Percentiles rank a stretch among this genome's conserved stretches.
These are phyloP conservation scores for Zymoseptoria brevis DNA, from an alignment of 2,329 filamentous ascomycete species.

Conservation along the genomic window DNA sequence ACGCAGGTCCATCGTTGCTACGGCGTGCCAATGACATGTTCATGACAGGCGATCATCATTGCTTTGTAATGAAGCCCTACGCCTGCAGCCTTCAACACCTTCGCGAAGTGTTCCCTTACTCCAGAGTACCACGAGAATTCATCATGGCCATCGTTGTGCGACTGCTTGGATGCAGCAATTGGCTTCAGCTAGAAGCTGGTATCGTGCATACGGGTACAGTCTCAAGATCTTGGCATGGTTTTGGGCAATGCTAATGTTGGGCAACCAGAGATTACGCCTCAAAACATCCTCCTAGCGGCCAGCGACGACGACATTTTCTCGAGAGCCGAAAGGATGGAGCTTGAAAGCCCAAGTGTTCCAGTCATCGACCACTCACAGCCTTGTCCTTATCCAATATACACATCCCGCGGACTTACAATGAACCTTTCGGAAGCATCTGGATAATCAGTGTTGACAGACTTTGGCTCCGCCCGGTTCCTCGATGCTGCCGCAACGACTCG, in stretches of 20 bases:
- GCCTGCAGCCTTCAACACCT: conserved; percentile 12
- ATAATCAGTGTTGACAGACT: conserved; percentile 19
- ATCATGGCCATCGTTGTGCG: conserved; percentile 15
- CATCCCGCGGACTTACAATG: not conserved
- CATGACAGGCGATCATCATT: conserved; percentile 15
- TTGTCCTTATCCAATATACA: not conserved
- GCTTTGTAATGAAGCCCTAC: conserved; percentile 21
- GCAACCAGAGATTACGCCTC: conserved; percentile 22
- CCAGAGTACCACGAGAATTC: conserved; percentile 1
- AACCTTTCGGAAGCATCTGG: not conserved
- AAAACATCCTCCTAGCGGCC: conserved; percentile 16
- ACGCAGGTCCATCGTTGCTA: conserved; percentile 8
- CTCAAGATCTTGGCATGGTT: not conserved
- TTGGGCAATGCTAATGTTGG: no score
- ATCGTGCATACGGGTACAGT: conserved; percentile 19
- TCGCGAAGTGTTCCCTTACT: not conserved
- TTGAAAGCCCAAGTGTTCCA: conserved; percentile 1
- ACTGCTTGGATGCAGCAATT: conserved; percentile 12
- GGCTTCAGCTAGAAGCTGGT: conserved; percentile 10
- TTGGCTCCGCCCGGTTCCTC: conserved; percentile 10
- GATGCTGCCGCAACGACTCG: not conserved
- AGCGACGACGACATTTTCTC: conserved; percentile 17
- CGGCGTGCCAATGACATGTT: conserved; percentile 23
- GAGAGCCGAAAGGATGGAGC: conserved; percentile 4
- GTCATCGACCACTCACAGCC: not conserved